Evolutionary conservation across 768 basidiomycete species (phyloP), one percentile per base, ranked within the genome.

Genomic region (Rhizopogon vulgaris): DNA sequence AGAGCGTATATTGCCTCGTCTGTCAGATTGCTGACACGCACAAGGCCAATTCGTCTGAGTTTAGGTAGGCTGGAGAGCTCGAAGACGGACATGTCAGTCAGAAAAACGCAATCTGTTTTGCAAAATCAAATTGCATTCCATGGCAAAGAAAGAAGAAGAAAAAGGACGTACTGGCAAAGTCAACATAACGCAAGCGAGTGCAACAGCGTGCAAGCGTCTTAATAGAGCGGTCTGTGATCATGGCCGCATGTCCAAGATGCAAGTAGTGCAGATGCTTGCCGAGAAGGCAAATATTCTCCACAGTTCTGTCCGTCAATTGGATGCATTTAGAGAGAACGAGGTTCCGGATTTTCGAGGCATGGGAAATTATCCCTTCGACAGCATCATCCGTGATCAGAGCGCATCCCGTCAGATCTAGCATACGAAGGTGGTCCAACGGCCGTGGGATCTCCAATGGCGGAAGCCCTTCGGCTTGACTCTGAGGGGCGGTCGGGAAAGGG

Each of bases 201-300:
- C 96, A 99, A 34, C 82, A 78, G 39, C 90, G 77, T 10, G 93
- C 94, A 22, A 99, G 75, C 9, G 79, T 77, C 51, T 83, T 85
- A 34, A 99, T 87, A 7, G 89, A 91, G 38, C 79, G 79, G 67
- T 99, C 96, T 6, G 93, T 95, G 56, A 98, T 93, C 59, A 83
- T 85, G 58, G 74, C 74, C 6, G 91, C 89, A 72, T 99, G 95
- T 6, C 94, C 96, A 38, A 98, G 78, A 67, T 99, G 96, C 32
- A 99, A 79, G 64, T 95, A 92, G 65, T 98, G 96, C 32, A 99
- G 67, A 64, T 94, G 83, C 65, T 88, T 87, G n/a, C 94, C 94
- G 15, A 99, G 77, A 62, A 75, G 77, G 66, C 90, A 90, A 32
- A 98, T 89, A 53, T 80, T 86, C 58, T 87, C 84, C 36, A 98